A percentile compares a stretch with the other conserved stretches of the same genome.
These are phyloP conservation scores for Nakazawaea laoshanensis DNA, from an alignment of 805 yeast species.

Conservation along the genomic window DNA sequence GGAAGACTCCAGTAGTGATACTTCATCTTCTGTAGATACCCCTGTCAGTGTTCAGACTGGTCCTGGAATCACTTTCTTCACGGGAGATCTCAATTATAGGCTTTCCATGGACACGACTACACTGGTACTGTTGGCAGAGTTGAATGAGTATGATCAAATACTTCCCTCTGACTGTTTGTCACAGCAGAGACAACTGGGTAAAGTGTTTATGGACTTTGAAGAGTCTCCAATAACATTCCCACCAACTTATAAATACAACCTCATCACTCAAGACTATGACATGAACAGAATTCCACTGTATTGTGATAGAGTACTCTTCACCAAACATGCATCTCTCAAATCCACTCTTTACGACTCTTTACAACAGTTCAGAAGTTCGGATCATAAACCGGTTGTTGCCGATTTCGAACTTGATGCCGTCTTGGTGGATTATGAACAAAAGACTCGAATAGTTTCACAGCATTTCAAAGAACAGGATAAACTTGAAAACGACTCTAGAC, in stretches of 20 bases:
- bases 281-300: conserved; percentile 42
- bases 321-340: conserved; percentile 10
- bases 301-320: conserved; percentile 45
- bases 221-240: conserved; percentile 40
- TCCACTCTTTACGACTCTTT: conserved; percentile 16
- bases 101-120: conserved; percentile 16
- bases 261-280: conserved; percentile 19
- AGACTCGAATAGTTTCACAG: conserved; percentile 25
- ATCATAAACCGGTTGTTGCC: conserved; percentile 47
- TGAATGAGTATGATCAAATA: conserved; percentile 17
- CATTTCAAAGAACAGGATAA: conserved; percentile 33
- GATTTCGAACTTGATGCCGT: conserved; percentile 23
- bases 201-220: conserved; percentile 32
- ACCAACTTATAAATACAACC: conserved; percentile 44
- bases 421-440: conserved; percentile 26
- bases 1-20: background rate
- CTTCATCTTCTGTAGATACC: background rate
- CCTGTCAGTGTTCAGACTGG: background rate
- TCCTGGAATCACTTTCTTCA: conserved; percentile 23
- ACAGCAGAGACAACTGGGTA: conserved; percentile 22
- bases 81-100: conserved; percentile 53
- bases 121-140: too few relatives aligned
- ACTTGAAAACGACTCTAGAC: conserved; percentile 33
- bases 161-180: conserved; percentile 35
- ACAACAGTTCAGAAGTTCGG: conserved; percentile 28